These are phyloP conservation scores for Penicillium herquei DNA, from an alignment of 495 filamentous ascomycete species.

Conservation along the genomic window DNA sequence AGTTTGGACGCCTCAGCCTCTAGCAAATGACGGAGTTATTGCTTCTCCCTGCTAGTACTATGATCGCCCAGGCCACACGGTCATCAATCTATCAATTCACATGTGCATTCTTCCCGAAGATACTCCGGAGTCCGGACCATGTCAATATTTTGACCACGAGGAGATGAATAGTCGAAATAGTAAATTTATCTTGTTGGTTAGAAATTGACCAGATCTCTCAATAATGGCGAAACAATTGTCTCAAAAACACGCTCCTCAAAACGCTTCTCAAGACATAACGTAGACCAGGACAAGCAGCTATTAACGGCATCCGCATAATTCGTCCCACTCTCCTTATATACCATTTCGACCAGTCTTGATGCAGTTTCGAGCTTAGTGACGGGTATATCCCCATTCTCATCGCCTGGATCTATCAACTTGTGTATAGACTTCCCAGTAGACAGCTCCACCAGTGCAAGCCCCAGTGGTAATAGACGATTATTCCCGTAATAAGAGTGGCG, in stretches of 20 bases:
- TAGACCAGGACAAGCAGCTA: constrained; percentile 31
- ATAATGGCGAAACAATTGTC: constrained; percentile 15
- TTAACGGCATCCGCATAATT: constrained; percentile 35
- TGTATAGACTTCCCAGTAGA: constrained; percentile 30
- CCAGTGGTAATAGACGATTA: constrained; percentile 27
- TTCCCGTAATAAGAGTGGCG: constrained; percentile 8
- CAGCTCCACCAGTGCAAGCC: constrained; percentile 35
- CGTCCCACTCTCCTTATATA: constrained; percentile 27
- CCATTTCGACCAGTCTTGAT: constrained; percentile 19
- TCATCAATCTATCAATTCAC: too few relatives aligned
- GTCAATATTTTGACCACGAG: too few relatives aligned
- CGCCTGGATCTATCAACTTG: constrained; percentile 14
- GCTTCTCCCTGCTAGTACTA: too few relatives aligned
- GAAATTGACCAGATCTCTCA: constrained; percentile 18
- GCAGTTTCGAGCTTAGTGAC: constrained; percentile 24
- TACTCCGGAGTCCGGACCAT: too few relatives aligned
- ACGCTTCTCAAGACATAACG: constrained; percentile 5
- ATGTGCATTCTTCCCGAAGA: too few relatives aligned
- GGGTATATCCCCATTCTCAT: constrained; percentile 16
- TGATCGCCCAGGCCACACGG: too few relatives aligned
- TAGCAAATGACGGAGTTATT: too few relatives aligned
- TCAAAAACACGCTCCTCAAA: constrained; percentile 17
- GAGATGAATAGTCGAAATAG: too few relatives aligned
- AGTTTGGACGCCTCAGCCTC: too few relatives aligned
- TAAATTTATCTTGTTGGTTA: not conserved